These are phyloP conservation scores for Colletotrichum chlorophyti DNA, from an alignment of 2,329 filamentous ascomycete genomes.

Conservation along the genomic window DNA sequence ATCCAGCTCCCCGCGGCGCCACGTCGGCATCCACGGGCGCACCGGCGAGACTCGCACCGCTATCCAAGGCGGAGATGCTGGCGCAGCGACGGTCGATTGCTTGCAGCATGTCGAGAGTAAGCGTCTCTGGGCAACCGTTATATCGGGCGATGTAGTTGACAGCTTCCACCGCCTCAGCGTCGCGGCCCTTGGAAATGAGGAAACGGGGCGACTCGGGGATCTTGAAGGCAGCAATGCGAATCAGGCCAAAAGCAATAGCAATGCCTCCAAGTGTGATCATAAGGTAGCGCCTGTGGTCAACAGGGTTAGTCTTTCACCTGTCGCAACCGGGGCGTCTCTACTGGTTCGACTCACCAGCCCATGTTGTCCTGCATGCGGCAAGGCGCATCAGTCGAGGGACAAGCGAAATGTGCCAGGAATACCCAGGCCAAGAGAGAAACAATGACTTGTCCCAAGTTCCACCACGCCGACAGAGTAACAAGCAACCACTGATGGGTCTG, in stretches of 20 bases:
- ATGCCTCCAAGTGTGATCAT: conserved; percentile 52
- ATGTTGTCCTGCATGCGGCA: conserved; percentile 51
- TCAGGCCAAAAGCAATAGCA: conserved; percentile 49
- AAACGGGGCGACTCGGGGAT: conserved; percentile 56
- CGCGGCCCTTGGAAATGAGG: conserved; percentile 49
- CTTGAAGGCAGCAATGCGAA: conserved; percentile 54
- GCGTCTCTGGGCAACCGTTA: conserved; percentile 41
- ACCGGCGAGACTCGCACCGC: conserved; percentile 7
- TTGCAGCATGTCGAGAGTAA: conserved; percentile 47
- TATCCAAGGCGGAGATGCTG: conserved; percentile 10
- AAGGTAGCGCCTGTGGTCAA: conserved; percentile 45
- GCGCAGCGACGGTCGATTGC: conserved; percentile 11
- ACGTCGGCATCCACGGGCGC: conserved; percentile 7
- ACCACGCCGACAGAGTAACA: conserved; percentile 53
- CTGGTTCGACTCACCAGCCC: conserved; percentile 46
- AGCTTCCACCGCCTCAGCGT: conserved; percentile 53
- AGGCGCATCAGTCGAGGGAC: conserved; percentile 35
- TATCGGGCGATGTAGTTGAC: conserved; percentile 53
- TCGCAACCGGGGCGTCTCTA: not conserved
- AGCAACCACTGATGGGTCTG: conserved; percentile 55
- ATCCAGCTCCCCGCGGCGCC: conserved; percentile 8
- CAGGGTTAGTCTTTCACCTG: no score
- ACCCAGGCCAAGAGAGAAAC: conserved; percentile 53
- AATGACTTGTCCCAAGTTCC: conserved; percentile 59
- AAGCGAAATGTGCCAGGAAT: conserved; percentile 50